Evolutionary conservation across 441 rosid genomes (phyloP), one percentile per base, ranked within the genome.

Genomic region (Arabidopsis hybrid): DNA sequence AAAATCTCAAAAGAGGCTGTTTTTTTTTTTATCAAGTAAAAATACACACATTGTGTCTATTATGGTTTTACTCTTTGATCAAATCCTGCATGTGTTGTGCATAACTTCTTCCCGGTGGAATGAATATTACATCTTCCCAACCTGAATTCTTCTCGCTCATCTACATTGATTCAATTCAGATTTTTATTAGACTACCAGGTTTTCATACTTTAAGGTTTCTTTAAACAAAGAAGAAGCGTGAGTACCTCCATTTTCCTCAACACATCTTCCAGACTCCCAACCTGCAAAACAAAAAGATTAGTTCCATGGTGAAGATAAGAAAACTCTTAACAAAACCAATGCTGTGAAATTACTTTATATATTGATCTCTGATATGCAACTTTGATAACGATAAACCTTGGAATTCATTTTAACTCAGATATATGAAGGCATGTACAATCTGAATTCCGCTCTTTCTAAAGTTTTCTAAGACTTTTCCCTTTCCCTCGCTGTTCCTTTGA

Each of bases 91-190:
- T 85, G 86, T 93, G 98, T 74, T 90, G 95, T 56, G 88, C 79
- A 58, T 85, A 88, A 68, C 88, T 93, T 86, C 90, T 89, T 77
- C 98, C 97, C 2, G 98, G 98, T 60, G 98, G 96, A 78, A 91
- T 85, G 78, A 93, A 93, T 71, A 91, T 87, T 47, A 91, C 75
- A 86, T 91, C 97, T 56, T 87, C 98, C 98, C 98, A 93, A 13
- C 92, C 98, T 0, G 93, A 88, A 80, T 87, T 89, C 83, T 82
- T 85, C 87, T 87, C 93, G 77, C 88, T 91, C 69, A 43, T 83
- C 98, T 93, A 60, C 51, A 53, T 16, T 65, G 3, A 42, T 52
- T 55, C 32, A 32, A 45, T 65, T 55, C 60, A 78, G 40, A 56
- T 21, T 69, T 73, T 65, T 14, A 17, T 67, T n/a, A 50, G 59